These are phyloP conservation scores for Vitis rupestris DNA, from an alignment of 164 flowering plant genomes.

Conservation along the genomic window DNA sequence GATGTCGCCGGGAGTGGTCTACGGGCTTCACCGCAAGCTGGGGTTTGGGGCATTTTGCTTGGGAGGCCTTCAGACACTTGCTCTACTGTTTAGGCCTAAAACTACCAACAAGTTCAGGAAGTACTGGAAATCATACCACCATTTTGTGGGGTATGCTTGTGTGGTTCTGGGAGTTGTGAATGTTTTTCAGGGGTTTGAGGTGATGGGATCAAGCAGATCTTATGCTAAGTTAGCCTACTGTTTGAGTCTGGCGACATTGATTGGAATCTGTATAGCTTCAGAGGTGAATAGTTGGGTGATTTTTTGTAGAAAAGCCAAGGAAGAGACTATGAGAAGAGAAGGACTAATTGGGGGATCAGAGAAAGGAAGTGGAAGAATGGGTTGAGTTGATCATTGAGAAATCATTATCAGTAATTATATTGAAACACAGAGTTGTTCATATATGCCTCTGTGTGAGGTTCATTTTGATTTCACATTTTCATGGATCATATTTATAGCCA, in stretches of 20 bases:
- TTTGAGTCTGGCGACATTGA: slow-evolving; percentile 54
- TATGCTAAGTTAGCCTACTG: slow-evolving; percentile 68
- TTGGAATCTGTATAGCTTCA: slow-evolving; percentile 74
- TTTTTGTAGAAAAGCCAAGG: slow-evolving; percentile 82
- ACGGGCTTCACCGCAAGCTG: slow-evolving; percentile 74
- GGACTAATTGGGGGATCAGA: slow-evolving; percentile 49
- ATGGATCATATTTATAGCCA: too few species aligned
- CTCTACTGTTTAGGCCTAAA: slow-evolving; percentile 80
- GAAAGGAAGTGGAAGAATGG: slow-evolving; percentile 38
- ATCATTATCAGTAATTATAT: too few species aligned
- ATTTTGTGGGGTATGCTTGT: slow-evolving; percentile 95
- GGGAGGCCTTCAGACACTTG: slow-evolving; percentile 76
- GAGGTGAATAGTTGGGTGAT: slow-evolving; percentile 94
- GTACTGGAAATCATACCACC: slow-evolving; percentile 98
- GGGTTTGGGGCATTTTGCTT: slow-evolving; percentile 70
- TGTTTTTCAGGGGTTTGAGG: slow-evolving; percentile 84
- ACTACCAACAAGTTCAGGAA: slow-evolving; percentile 76
- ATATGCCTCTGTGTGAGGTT: too few species aligned
- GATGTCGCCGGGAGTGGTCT: slow-evolving; percentile 62
- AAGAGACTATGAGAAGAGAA: slow-evolving; percentile 83
- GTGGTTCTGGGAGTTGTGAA: slow-evolving; percentile 85
- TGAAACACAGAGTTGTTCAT: too few species aligned
- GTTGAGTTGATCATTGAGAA: too few species aligned
- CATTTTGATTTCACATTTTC: too few species aligned
- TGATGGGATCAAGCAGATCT: slow-evolving; percentile 67